Evolutionary conservation across 148 eudicot species (phyloP), one percentile per base, ranked within the genome.

Genomic region (Salicornia ramosissima): DNA sequence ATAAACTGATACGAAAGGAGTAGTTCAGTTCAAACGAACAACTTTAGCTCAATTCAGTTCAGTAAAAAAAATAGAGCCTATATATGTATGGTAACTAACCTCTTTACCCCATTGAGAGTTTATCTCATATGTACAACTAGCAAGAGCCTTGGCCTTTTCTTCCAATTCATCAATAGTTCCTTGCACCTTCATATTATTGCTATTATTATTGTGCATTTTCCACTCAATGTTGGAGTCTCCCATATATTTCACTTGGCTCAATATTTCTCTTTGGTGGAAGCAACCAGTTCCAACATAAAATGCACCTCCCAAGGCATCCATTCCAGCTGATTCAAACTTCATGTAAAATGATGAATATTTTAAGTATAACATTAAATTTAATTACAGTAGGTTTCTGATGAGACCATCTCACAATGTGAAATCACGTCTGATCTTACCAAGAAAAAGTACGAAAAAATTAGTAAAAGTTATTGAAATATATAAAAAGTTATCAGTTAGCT

Each of bases 221-320:
- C 88, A 81, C 1, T 81, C 68, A 19, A 71, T 62, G 57, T 47
- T 69, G 52, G 68, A 65, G 52, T 70, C 84, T 55, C 80, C 71
- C 22, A 62, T 75, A 63, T 74, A 85, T 40, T 72, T 82, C 66
- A 58, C 78, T 21, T 96, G 95, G 51, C 84, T 78, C 0, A 93
- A 68, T 40, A 75, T 62, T 5, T 88, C 96, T 83, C 98, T 80
- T 42, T 85, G 81, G 63, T 93, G 98, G 65, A 93, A 93, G 75
- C 98, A 93, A 34, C 94, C 91, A 4, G 84, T 86, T 72, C 98
- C 98, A 26, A 84, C 39, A 16, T 93, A 93, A 5, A 77, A 13
- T 46, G 96, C 90, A 52, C 98, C 98, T 67, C 95, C 98, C 74
- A 75, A 4, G 14, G 91, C 96, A 72, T 90, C 96, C 60, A 85